Conservation (phyloP, 2,329 filamentous ascomycete genomes). For the Macrophomina pseudophaseolina region DNA sequence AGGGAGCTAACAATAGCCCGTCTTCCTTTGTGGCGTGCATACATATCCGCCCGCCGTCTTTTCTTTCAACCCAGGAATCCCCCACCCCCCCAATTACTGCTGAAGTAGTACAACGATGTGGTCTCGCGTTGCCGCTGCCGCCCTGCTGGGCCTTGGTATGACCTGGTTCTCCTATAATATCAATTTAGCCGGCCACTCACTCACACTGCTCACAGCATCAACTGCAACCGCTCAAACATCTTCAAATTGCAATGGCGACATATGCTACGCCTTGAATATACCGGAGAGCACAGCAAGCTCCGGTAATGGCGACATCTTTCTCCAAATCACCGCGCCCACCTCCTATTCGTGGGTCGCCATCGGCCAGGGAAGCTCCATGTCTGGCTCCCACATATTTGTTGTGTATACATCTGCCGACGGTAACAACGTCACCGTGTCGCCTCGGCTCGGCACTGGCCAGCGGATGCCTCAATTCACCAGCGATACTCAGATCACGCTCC, state of each 20-base stretch:
- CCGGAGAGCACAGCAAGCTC: conserved; percentile 57
- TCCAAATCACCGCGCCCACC: conserved; percentile 61
- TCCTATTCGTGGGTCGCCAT: conserved; percentile 60
- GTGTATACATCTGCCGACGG: conserved; percentile 60
- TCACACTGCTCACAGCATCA: conserved; percentile 4
- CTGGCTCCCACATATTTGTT: conserved; percentile 63
- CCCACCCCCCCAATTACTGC: background rate
- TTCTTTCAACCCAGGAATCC: background rate
- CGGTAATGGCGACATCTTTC: conserved; percentile 61
- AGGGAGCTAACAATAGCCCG: conserved; percentile 20
- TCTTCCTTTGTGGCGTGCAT: conserved; percentile 17
- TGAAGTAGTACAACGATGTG: conserved; percentile 19
- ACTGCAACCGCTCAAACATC: conserved; percentile 24
- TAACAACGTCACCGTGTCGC: conserved; percentile 63
- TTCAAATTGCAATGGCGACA: conserved; percentile 30
- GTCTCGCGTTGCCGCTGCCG: conserved; percentile 22
- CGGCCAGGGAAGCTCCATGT: conserved; percentile 61
- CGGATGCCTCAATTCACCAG: conserved; percentile 49
- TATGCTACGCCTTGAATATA: conserved; percentile 60
- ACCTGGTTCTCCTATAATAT: background rate
- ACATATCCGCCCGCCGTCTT: conserved; percentile 2
- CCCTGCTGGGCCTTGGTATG: conserved; percentile 24
- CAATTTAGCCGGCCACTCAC: background rate
- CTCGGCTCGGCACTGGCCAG: conserved; percentile 54
- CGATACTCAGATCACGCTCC: conserved; percentile 52